Base-by-base conservation (phyloP, 306 rosid species). In the Herpetospermum pedunculosum region DNA sequence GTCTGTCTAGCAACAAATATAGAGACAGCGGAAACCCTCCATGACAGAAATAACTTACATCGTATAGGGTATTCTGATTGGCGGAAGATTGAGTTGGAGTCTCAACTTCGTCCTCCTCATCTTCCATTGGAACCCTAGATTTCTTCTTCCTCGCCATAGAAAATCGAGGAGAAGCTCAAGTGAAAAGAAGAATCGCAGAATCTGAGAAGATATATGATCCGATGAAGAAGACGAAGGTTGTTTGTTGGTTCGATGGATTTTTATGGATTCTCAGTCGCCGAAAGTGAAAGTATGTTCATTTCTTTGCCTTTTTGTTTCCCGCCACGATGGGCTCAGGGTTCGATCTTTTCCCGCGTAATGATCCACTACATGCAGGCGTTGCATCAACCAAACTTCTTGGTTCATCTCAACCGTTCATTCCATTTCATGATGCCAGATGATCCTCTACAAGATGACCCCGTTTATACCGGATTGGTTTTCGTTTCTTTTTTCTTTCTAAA, bases 141-240 rank as follows among this genome's bases (percentile, higher is more conserved):
- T 80, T 87, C 85, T 78, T 88, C 68, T 82, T 80, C 84, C 80
- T 91, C 59, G 80, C 89, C 97, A 88, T 91, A 13, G 21, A 1
- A 68, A 67, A 3, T 15, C 2, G 13, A 38, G 34, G n/a, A 67
- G 19, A 67, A 25, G 72, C 23, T 67, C 19, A 65, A 65, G 19
- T 5, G 49, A 40, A 40, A 43, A 41, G 1, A 4, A 68, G 73
- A 68, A 6, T 25, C 21, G 37, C 13, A 41, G 23, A 68, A 15
- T 37, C 10, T 23, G 49, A 15, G 21, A 38, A 40, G n/a, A 3
- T 4, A 21, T 12, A 64, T 13, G 49, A 38, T 19, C 26, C 14
- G 7, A 68, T 25, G 73, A 68, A 68, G 23, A 68, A 41, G 2
- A 68, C 6, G 28, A 43, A 13, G 12, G 18, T 14, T 23, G 37